A percentile compares a stretch with the other conserved stretches of the same genome.
phyloP scores from a whole-genome alignment of 768 basidiomycete genomes.

The Tricholoma terreum region DNA sequence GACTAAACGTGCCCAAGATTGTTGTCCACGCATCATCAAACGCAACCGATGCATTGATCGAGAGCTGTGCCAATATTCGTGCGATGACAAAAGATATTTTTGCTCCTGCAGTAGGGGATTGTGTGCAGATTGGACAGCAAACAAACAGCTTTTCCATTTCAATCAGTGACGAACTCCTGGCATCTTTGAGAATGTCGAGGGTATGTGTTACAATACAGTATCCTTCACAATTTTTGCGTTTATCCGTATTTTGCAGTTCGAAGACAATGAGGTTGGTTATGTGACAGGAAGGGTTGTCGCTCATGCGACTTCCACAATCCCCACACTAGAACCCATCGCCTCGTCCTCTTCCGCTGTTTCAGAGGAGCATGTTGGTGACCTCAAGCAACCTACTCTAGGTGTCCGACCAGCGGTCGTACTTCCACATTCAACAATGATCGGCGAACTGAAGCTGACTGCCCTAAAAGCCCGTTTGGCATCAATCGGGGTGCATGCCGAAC shows the following conservation, averaged over 20 bases:
- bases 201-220: constrained; percentile 44
- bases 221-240: neutral
- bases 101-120: constrained; percentile 73
- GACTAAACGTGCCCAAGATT: constrained; percentile 50
- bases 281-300: constrained; percentile 85
- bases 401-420: constrained; percentile 64
- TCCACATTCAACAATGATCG: constrained; percentile 93
- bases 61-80: constrained; percentile 78
- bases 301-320: constrained; percentile 84
- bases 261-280: constrained; percentile 95
- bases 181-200: constrained; percentile 78
- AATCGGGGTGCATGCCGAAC: constrained; percentile 83
- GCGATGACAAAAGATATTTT: constrained; percentile 93
- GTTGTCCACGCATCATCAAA: constrained; percentile 74
- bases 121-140: constrained; percentile 90
- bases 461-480: constrained; percentile 78
- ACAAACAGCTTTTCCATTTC: constrained; percentile 93
- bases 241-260: constrained; percentile 58
- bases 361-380: constrained; percentile 17
- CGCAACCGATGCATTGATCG: constrained; percentile 70
- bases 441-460: constrained; percentile 89
- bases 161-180: constrained; percentile 84
- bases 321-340: constrained; percentile 73
- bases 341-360: constrained; percentile 25
- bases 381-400: constrained; percentile 49